Conservation (phyloP, 345 rosid species). For the Euphorbia tirucalli region DNA sequence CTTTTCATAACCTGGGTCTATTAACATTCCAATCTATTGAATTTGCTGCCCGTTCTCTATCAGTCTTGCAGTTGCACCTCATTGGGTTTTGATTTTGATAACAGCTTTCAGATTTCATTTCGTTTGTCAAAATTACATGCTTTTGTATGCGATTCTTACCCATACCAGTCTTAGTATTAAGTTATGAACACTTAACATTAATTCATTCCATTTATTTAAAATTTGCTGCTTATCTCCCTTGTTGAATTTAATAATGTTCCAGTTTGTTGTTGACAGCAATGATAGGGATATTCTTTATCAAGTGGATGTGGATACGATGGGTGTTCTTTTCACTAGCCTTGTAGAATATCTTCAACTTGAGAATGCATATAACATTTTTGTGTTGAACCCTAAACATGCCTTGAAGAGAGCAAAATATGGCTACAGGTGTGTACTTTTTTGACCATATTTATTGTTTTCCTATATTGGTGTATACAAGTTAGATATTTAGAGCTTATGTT, state of each 20-base stretch:
- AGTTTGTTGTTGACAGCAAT: slow-evolving; percentile 50
- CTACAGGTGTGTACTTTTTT: slow-evolving; percentile 56
- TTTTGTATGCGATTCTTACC: neutral
- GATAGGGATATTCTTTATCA: slow-evolving; percentile 63
- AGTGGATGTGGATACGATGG: slow-evolving; percentile 88
- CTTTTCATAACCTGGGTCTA: neutral
- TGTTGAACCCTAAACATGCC: slow-evolving; percentile 73
- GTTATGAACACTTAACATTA: slow-evolving; percentile 1
- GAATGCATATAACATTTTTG: slow-evolving; percentile 79
- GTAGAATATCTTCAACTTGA: slow-evolving; percentile 84
- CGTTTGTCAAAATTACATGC: neutral
- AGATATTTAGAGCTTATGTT: neutral
- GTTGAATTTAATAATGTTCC: slow-evolving; percentile 15
- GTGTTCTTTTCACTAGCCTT: slow-evolving; percentile 77
- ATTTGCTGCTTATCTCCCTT: slow-evolving; percentile 15
- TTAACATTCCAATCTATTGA: neutral
- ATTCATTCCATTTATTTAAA: neutral
- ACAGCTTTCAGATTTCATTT: neutral
- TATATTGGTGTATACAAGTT: neutral
- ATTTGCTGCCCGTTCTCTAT: neutral
- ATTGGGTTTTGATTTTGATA: neutral
- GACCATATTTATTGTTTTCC: slow-evolving; percentile 4
- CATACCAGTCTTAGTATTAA: neutral
- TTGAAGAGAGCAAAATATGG: slow-evolving; percentile 66
- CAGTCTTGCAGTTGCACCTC: neutral